These are phyloP conservation scores for Coemansia sp. DNA, from an alignment of 192 early-diverging fungal species.

Conservation along the genomic window DNA sequence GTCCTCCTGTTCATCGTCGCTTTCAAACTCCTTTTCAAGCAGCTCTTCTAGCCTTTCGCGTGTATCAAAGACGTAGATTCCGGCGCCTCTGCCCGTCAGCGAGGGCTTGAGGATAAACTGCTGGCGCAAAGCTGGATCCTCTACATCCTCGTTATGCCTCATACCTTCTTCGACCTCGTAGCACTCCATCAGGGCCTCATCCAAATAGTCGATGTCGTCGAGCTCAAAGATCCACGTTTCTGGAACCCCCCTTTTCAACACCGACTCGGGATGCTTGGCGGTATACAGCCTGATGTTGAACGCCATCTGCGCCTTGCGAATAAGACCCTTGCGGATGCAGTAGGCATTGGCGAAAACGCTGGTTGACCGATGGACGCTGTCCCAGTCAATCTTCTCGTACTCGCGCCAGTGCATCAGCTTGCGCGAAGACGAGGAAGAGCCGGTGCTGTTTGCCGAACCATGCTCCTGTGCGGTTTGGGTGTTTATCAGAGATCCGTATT, in stretches of 20 bases:
- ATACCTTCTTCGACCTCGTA: slow-evolving; percentile 62
- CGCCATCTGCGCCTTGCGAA: slow-evolving; percentile 65
- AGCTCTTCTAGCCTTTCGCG: slow-evolving; percentile 50
- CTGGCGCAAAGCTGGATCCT: slow-evolving; percentile 21
- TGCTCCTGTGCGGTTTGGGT: background rate
- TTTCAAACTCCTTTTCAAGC: slow-evolving; percentile 43
- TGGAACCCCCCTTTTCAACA: slow-evolving; percentile 55
- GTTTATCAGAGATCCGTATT: slow-evolving; percentile 17
- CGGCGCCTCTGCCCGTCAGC: slow-evolving; percentile 61
- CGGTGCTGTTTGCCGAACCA: background rate
- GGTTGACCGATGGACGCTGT: slow-evolving; percentile 32
- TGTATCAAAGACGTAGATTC: slow-evolving; percentile 63
- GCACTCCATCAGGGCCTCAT: slow-evolving; percentile 66
- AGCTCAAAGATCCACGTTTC: slow-evolving; percentile 66
- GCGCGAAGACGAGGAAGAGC: background rate
- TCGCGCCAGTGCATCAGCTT: slow-evolving; percentile 60
- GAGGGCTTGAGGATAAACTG: slow-evolving; percentile 67
- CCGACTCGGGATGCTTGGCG: slow-evolving; percentile 57
- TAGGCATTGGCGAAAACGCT: slow-evolving; percentile 55
- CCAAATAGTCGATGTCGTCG: slow-evolving; percentile 62
- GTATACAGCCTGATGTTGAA: slow-evolving; percentile 60
- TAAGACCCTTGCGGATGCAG: slow-evolving; percentile 66
- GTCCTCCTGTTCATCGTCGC: slow-evolving; percentile 46
- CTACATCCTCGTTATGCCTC: slow-evolving; percentile 44
- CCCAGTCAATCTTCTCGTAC: slow-evolving; percentile 65